These are phyloP conservation scores for Saccharomyces pastorianus DNA, from an alignment of 1,139 yeast species.

Conservation along the genomic window DNA sequence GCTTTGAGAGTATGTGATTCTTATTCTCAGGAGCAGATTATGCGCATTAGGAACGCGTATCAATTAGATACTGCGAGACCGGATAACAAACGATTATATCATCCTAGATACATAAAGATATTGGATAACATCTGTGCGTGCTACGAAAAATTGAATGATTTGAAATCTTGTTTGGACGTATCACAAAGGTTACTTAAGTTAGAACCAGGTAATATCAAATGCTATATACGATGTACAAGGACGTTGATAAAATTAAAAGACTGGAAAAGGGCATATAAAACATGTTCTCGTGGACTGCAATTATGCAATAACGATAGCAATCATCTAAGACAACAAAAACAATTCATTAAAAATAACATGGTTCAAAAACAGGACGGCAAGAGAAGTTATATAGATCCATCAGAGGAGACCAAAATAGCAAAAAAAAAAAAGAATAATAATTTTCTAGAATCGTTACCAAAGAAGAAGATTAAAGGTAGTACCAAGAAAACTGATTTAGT, in stretches of 20 bases:
- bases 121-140: constrained; percentile 50
- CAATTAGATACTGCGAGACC: constrained; percentile 10
- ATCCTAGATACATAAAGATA: constrained; percentile 31
- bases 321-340: not conserved
- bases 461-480: not conserved
- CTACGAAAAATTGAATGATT: constrained; percentile 41
- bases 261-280: not conserved
- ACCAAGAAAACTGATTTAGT: constrained; percentile 17
- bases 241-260: not conserved
- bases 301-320: not conserved
- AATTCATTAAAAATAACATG: not conserved
- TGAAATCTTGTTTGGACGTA: constrained; percentile 40
- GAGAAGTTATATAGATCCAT: constrained; percentile 20
- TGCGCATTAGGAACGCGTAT: constrained; percentile 11
- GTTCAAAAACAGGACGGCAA: not conserved
- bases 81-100: constrained; percentile 15
- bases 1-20: constrained; percentile 23
- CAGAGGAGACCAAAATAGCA: constrained; percentile 6
- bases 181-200: constrained; percentile 36
- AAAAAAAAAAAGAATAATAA: constrained; percentile 5
- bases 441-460: not conserved
- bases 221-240: constrained; percentile 40
- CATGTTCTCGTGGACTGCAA: not conserved
- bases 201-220: constrained; percentile 53
- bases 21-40: constrained; percentile 17